Base-by-base conservation (phyloP, 768 basidiomycete species). In the Termitomyces sp. region DNA sequence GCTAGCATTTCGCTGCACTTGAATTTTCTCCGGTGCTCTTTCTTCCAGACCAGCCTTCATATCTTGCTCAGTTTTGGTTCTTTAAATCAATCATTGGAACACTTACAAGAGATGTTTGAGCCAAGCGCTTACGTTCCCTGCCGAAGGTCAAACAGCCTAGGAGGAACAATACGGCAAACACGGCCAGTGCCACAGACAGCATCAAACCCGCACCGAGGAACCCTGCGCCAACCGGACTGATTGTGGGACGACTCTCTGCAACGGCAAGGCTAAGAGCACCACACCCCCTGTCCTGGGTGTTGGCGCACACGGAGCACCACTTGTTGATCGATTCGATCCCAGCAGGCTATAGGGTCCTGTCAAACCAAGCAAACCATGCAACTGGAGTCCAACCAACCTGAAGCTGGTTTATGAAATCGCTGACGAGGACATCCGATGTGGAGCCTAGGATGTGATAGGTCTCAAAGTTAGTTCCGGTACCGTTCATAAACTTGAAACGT, bases 401-500 rank as follows among this genome's bases (percentile, higher is more conserved):
- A 14, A 77, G 59, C 48, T 71, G 67, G 55, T 75, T 65, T 43
- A 80, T 68, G 63, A 88, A 82, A 1, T 66, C 70, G 15, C 80
- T 77, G 28, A 88, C 66, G 23, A 81, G 80, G 5, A 85, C 74
- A 66, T 87, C 86, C 15, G 48, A 31, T 10, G 68, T 74, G 3
- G 64, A 68, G 51, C 68, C 67, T 53, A 86, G 65, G 65, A 83
- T 74, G 53, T 70, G 66, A 70, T 82, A 82, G 2, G 74, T 74
- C 55, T 58, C 68, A 68, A 84, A 86, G 11, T 72, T 63, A 17
- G 60, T 46, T 44, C 68, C 65, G 0, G 84, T 82, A 9, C 85
- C 85, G 57, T 89, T 89, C 74, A 85, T 86, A 73, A 89, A 86
- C 58, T 78, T 80, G 70, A 89, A 79, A 3, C 85, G 77, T 19